Base-by-base conservation (phyloP, 1,139 yeast genomes). In the Hemisphaericaspora subhashii region DNA sequence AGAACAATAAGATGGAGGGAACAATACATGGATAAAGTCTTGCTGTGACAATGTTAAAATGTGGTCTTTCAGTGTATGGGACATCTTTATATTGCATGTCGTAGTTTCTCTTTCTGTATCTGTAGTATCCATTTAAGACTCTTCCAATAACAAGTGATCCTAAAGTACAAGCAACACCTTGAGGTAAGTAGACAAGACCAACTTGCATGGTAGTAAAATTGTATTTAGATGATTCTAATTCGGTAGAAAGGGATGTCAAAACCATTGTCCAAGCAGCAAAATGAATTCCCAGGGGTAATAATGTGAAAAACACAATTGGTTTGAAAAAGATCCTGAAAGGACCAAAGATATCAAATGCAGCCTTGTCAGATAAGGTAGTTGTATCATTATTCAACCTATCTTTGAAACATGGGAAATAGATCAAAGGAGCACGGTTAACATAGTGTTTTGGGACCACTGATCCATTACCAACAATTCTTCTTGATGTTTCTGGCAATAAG, bases 401-500 rank as follows among this genome's bases (percentile, higher is more conserved):
- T 31, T 46, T 50, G 38, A 60, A 58, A 28, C 48, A 52, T 0
- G 65, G 62, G 2, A 65, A 37, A 6, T 46, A 42, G 15, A 64
- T 46, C 15, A 63, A 46, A 1, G 63, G 56, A 39, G 62, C 53
- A 14, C 46, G 46, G 42, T 65, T 54, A 3, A 58, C 12, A 0
- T 49, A 14, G 4, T 36, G 41, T 6, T 41, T 45, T 1, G 74
- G 73, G 3, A 34, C 30, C 0, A 68, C 50, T 2, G 70, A 58
- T 3, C 73, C 73, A 46, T 68, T 68, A 0, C 74, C 74, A 7
- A 63, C 73, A 14, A 67, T 50, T 40, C 50, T 52, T 29, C 74
- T 47, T 5, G 60, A 51, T 0, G 74, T 68, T 46, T 68, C 74
- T 0, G 74, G 71, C 18, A 68, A 50, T 6, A 58, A 35, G 7